A percentile compares a stretch with the other conserved stretches of the same genome.
phyloP scores from a whole-genome alignment of 345 rosid genomes.

The Passiflora organensis region DNA sequence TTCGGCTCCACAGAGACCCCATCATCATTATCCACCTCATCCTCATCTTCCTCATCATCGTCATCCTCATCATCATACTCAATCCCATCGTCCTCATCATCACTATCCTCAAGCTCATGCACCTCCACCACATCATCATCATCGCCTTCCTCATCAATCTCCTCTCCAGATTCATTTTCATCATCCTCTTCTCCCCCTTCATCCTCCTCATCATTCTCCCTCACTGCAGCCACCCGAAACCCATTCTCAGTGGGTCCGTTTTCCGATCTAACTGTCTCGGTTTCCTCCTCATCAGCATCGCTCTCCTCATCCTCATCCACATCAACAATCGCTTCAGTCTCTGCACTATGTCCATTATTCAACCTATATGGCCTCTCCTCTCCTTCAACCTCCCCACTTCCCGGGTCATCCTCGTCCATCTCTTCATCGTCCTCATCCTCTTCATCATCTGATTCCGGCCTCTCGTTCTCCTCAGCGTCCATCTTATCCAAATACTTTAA shows the following conservation, averaged over 20 bases:
- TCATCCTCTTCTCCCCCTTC: slow-evolving; percentile 30
- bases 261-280: slow-evolving; percentile 26
- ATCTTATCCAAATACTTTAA: slow-evolving; percentile 81
- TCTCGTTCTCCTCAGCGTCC: slow-evolving; percentile 73
- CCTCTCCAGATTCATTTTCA: slow-evolving; percentile 16
- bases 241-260: slow-evolving; percentile 43
- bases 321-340: slow-evolving; percentile 45
- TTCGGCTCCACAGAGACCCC: slow-evolving; percentile 34
- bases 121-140: slow-evolving; percentile 40
- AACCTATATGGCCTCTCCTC: slow-evolving; percentile 40
- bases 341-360: slow-evolving; percentile 54
- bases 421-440: slow-evolving; percentile 59
- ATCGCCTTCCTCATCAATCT: slow-evolving; percentile 15
- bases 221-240: slow-evolving; percentile 30
- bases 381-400: slow-evolving; percentile 61
- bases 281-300: slow-evolving; percentile 67
- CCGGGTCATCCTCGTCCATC: slow-evolving; percentile 66
- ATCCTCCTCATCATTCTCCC: slow-evolving; percentile 5
- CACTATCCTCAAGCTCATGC: slow-evolving; percentile 31
- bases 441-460: slow-evolving; percentile 73
- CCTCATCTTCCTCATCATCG: slow-evolving; percentile 39
- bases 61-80: slow-evolving; percentile 32
- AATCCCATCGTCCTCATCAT: slow-evolving; percentile 43
- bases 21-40: slow-evolving; percentile 48
- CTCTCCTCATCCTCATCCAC: slow-evolving; percentile 59